phyloP scores from a whole-genome alignment of 2,329 filamentous ascomycete species.

The Aspergillus hiratsukae region DNA sequence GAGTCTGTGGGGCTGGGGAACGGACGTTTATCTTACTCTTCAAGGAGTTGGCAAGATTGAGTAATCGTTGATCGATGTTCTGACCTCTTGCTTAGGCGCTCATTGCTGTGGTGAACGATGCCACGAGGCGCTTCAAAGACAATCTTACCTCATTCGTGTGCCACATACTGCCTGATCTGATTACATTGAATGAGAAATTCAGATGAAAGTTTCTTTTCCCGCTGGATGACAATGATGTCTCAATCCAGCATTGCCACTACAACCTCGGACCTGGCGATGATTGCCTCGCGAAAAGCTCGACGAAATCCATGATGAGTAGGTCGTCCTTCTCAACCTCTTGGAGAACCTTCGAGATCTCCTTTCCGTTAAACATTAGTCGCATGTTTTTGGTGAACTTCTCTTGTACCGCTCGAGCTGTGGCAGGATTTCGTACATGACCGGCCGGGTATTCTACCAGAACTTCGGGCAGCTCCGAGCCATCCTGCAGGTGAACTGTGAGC shows the following conservation, averaged over 20 bases:
- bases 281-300: conserved; percentile 13
- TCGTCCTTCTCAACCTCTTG: conserved; percentile 9
- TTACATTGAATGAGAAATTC: background rate
- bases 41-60: conserved; percentile 54
- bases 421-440: conserved; percentile 24
- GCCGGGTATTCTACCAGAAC: conserved; percentile 36
- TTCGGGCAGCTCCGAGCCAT: conserved; percentile 23
- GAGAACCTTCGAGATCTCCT: conserved; percentile 10
- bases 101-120: background rate
- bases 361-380: conserved; percentile 14
- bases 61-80: conserved; percentile 16
- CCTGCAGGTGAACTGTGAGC: conserved; percentile 21
- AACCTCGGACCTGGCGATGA: conserved; percentile 2
- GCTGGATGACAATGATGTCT: background rate
- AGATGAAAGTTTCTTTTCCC: background rate
- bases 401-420: conserved; percentile 8
- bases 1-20: conserved; percentile 90
- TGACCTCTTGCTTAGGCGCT: background rate
- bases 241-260: conserved; percentile 1
- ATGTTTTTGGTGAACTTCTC: conserved; percentile 17
- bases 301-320: conserved; percentile 11
- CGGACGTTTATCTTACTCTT: conserved; percentile 61
- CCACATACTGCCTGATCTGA: background rate
- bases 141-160: background rate
- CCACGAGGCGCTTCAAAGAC: background rate